Evolutionary conservation across 192 early-diverging fungal species (phyloP).

Genomic region (Entrophospora sp.): DNA sequence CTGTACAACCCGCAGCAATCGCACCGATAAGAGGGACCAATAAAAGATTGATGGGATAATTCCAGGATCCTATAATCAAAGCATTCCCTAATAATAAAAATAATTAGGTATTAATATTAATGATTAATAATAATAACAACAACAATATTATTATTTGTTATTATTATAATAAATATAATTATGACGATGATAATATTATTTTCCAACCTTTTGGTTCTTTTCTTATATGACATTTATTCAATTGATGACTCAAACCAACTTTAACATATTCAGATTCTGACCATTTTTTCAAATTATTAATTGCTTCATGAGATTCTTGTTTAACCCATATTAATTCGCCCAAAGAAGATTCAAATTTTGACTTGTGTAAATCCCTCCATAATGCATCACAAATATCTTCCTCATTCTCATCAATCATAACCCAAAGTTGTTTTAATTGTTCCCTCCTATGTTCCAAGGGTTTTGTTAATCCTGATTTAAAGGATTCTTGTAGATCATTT

Average conservation of each 20-base stretch:
- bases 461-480: slow-evolving; percentile 30
- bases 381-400: slow-evolving; percentile 43
- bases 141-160: slow-evolving; percentile 13
- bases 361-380: slow-evolving; percentile 50
- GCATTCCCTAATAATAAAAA: neutral
- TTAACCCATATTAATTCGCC: slow-evolving; percentile 46
- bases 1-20: slow-evolving; percentile 85
- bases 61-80: slow-evolving; percentile 41
- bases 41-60: slow-evolving; percentile 50
- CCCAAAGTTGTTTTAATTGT: slow-evolving; percentile 54
- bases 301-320: slow-evolving; percentile 34
- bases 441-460: slow-evolving; percentile 43
- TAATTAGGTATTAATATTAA: slow-evolving; percentile 42
- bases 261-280: slow-evolving; percentile 36
- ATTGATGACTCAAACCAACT: slow-evolving; percentile 29
- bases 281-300: slow-evolving; percentile 56
- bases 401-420: slow-evolving; percentile 53
- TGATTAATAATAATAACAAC: slow-evolving; percentile 63
- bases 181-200: neutral
- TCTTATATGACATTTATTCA: slow-evolving; percentile 46
- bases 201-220: slow-evolving; percentile 63
- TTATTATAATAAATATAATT: neutral
- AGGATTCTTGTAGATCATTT: slow-evolving; percentile 27
- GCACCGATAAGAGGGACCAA: slow-evolving; percentile 71
- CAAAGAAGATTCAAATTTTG: slow-evolving; percentile 38